Conservation (phyloP, 2,329 filamentous ascomycete species). For the Hypoxylon sp. region DNA sequence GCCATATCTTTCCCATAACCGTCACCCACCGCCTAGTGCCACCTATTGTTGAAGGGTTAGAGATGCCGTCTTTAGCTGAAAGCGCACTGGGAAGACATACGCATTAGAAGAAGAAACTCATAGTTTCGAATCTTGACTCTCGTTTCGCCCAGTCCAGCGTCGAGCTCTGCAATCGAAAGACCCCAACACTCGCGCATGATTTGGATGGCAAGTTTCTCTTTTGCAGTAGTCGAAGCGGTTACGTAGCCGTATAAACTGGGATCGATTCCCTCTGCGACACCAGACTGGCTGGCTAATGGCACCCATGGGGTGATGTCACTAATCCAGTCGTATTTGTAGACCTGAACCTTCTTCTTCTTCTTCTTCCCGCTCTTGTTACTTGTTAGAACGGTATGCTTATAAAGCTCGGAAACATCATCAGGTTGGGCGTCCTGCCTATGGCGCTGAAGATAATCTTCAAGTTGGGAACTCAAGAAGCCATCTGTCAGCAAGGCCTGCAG, state of each 20-base stretch:
- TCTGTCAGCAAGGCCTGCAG: conserved; percentile 55
- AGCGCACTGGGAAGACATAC: conserved; percentile 52
- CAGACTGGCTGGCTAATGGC: conserved; percentile 47
- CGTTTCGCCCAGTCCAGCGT: conserved; percentile 58
- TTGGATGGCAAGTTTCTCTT: conserved; percentile 57
- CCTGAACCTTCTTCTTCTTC: conserved; percentile 1
- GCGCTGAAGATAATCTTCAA: conserved; percentile 57
- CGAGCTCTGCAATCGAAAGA: conserved; percentile 61
- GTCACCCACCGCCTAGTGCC: conserved; percentile 55
- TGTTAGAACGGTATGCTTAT: no score
- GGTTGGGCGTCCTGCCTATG: conserved; percentile 13
- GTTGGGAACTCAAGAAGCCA: conserved; percentile 63
- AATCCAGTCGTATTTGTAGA: conserved; percentile 57
- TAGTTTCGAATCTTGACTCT: conserved; percentile 55
- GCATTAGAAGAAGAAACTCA: conserved; percentile 60
- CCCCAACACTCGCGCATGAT: conserved; percentile 65
- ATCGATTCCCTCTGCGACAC: conserved; percentile 31
- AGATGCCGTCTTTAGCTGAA: background rate
- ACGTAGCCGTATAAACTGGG: conserved; percentile 51
- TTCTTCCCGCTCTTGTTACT: no score
- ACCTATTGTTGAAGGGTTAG: conserved; percentile 45
- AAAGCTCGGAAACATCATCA: no score
- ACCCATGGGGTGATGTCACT: conserved; percentile 57
- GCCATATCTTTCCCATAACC: conserved; percentile 47
- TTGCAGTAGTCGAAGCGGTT: conserved; percentile 50